phyloP scores from a whole-genome alignment of 2,329 filamentous ascomycete genomes.

The Leptosphaerulina australis region DNA sequence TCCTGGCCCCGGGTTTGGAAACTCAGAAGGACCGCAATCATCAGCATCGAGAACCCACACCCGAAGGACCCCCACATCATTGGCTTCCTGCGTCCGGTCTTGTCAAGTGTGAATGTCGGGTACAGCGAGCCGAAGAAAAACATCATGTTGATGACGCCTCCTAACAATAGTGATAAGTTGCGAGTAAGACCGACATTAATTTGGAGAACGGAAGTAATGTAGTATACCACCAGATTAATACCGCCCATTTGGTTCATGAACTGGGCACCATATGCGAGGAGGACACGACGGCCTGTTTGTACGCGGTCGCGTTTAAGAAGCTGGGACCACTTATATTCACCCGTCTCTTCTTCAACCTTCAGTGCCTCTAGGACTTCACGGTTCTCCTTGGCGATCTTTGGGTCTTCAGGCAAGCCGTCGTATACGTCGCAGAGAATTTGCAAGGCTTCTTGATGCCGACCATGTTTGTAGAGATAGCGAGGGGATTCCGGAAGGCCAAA shows the following conservation, averaged over 20 bases:
- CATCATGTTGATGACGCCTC: conserved; percentile 50
- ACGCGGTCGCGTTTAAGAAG: conserved; percentile 50
- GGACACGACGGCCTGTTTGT: conserved; percentile 49
- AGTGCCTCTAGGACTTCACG: conserved; percentile 46
- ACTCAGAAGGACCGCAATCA: conserved; percentile 50
- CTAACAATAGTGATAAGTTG: conserved; percentile 55
- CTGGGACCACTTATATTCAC: conserved; percentile 49
- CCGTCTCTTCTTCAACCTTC: conserved; percentile 45
- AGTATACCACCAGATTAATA: conserved; percentile 53
- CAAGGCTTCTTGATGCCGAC: conserved; percentile 55
- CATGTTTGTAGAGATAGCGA: conserved; percentile 37
- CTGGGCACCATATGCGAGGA: conserved; percentile 50
- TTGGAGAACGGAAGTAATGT: conserved; percentile 54
- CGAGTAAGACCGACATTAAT: conserved; percentile 54
- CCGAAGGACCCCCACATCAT: conserved; percentile 46
- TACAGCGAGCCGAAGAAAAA: conserved; percentile 38
- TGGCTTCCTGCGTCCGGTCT: conserved; percentile 36
- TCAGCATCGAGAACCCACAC: conserved; percentile 38
- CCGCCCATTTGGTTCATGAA: conserved; percentile 51
- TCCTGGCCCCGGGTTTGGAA: conserved; percentile 45
- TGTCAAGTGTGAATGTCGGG: conserved; percentile 51
- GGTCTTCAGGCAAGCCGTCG: conserved; percentile 56
- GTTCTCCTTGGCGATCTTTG: conserved; percentile 61
- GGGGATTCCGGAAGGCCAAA: conserved; percentile 40
- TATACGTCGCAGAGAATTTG: conserved; percentile 57